Conservation (phyloP, 2,329 filamentous ascomycete genomes). For the Fusarium nisikadoi region DNA sequence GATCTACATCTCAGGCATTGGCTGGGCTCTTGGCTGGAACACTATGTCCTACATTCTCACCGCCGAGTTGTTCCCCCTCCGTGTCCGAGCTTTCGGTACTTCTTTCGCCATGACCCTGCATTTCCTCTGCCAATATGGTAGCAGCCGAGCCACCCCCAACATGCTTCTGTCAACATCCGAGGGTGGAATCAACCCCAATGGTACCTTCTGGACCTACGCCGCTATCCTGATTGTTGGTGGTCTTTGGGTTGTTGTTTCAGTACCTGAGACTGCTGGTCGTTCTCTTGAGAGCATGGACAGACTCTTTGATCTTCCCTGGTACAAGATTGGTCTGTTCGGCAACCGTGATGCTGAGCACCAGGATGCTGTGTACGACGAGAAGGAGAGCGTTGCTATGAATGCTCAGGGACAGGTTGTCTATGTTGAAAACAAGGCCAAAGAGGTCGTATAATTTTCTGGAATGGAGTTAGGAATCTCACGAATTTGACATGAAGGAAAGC, state of each 20-base stretch:
- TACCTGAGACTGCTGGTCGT: conserved; percentile 12
- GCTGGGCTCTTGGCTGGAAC: conserved; percentile 33
- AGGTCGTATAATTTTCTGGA: neutral
- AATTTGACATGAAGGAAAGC: neutral
- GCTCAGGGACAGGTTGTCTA: conserved; percentile 3
- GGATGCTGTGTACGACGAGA: conserved; percentile 14
- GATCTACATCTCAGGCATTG: conserved; percentile 31
- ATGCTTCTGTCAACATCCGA: conserved; percentile 6
- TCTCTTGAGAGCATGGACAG: conserved; percentile 23
- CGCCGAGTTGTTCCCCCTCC: conserved; percentile 25
- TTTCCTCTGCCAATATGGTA: conserved; percentile 18
- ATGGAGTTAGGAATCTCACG: neutral
- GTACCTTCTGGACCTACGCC: conserved; percentile 15
- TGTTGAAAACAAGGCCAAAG: conserved; percentile 11
- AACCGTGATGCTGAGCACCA: conserved; percentile 21
- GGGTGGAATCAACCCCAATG: conserved; percentile 18
- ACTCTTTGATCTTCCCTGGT: conserved; percentile 21
- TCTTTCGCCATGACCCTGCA: conserved; percentile 19
- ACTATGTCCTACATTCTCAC: conserved; percentile 33
- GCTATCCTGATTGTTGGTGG: conserved; percentile 5
- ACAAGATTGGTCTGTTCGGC: conserved; percentile 17
- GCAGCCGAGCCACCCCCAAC: conserved; percentile 14
- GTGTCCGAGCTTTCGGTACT: conserved; percentile 15
- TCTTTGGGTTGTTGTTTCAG: conserved; percentile 9
- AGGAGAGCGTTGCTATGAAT: conserved; percentile 7